phyloP scores from a whole-genome alignment of 2,329 filamentous ascomycete species.

The Aureobasidium vineae region DNA sequence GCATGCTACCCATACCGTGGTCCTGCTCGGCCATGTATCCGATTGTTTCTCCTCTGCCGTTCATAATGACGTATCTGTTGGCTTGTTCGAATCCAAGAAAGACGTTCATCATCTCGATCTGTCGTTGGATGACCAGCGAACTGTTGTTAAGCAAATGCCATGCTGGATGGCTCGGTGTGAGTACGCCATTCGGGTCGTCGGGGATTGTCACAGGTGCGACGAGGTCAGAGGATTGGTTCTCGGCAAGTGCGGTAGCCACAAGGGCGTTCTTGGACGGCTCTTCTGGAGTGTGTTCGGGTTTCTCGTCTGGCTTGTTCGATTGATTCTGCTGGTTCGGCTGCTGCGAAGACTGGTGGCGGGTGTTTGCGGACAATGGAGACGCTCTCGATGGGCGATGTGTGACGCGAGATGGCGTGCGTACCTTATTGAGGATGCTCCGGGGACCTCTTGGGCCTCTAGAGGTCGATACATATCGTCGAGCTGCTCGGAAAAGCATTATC shows the following conservation, averaged over 20 bases:
- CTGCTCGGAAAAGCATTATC: slow-evolving; percentile 27
- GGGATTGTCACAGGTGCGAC: slow-evolving; percentile 61
- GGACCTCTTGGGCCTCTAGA: slow-evolving; percentile 33
- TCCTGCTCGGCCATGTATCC: slow-evolving; percentile 65
- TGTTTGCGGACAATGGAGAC: background rate
- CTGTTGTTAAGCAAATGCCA: slow-evolving; percentile 59
- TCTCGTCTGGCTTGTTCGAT: background rate
- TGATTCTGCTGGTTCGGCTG: slow-evolving; percentile 12
- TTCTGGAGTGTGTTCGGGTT: slow-evolving; percentile 29
- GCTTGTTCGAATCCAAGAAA: slow-evolving; percentile 66
- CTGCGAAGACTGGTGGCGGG: slow-evolving; percentile 25
- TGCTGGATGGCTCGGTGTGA: slow-evolving; percentile 59
- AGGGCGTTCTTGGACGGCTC: slow-evolving; percentile 42
- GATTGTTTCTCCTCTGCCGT: slow-evolving; percentile 61
- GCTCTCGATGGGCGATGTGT: background rate
- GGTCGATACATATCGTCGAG: slow-evolving; percentile 13
- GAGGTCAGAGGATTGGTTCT: slow-evolving; percentile 50
- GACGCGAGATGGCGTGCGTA: slow-evolving; percentile 16
- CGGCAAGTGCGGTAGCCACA: slow-evolving; percentile 47
- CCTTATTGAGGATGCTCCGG: slow-evolving; percentile 26
- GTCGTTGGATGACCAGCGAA: slow-evolving; percentile 60
- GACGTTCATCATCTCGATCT: slow-evolving; percentile 65
- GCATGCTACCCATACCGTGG: slow-evolving; percentile 55
- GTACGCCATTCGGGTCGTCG: slow-evolving; percentile 58
- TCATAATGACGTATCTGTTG: slow-evolving; percentile 64